Evolutionary conservation across 306 rosid genomes (phyloP).

Genomic region (Acacia melanoxylon): DNA sequence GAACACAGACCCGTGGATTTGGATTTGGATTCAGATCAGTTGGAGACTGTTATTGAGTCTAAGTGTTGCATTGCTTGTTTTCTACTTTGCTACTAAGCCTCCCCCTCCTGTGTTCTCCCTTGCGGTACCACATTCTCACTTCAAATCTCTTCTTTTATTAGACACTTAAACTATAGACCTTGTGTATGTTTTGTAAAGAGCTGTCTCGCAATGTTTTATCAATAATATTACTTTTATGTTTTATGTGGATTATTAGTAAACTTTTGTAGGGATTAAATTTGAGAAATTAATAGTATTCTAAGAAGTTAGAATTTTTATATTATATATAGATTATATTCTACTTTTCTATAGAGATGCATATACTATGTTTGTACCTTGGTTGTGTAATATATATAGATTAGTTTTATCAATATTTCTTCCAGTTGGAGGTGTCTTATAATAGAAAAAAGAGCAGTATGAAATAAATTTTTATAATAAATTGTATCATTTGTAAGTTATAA

Average conservation of each 20-base stretch:
- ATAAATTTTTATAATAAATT: too few relatives aligned
- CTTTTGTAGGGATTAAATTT: too few relatives aligned
- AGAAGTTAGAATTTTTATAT: too few relatives aligned
- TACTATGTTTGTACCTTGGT: too few relatives aligned
- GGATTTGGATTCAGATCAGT: slow-evolving; percentile 77
- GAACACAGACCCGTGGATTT: slow-evolving; percentile 56
- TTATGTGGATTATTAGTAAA: neutral
- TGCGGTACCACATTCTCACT: slow-evolving; percentile 42
- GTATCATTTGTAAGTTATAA: too few relatives aligned
- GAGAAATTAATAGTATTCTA: too few relatives aligned
- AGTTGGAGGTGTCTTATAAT: too few relatives aligned
- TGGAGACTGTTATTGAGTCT: slow-evolving; percentile 77
- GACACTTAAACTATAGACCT: too few relatives aligned
- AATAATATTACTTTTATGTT: neutral
- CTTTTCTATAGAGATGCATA: too few relatives aligned
- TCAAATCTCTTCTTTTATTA: neutral
- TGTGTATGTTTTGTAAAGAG: neutral
- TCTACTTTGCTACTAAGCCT: slow-evolving; percentile 79
- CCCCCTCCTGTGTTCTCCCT: slow-evolving; percentile 71
- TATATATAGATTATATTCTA: too few relatives aligned
- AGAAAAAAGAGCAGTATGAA: neutral
- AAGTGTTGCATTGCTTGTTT: slow-evolving; percentile 74
- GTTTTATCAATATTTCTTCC: too few relatives aligned
- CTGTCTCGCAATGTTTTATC: neutral
- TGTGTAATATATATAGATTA: too few relatives aligned